Conservation (phyloP, 805 yeast species). For the Candida ficus region DNA sequence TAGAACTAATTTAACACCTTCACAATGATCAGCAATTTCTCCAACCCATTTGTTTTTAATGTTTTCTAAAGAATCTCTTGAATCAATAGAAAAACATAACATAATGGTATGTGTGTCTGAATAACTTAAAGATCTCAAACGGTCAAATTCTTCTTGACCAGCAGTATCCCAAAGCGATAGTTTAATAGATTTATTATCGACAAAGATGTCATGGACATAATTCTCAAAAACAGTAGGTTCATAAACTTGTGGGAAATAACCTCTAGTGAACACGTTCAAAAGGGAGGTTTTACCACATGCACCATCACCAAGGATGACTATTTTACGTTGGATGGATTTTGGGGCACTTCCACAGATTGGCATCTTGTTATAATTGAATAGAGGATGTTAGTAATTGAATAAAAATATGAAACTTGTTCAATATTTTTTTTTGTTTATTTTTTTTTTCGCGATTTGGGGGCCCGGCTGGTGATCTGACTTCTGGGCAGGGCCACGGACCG, state of each 20-base stretch:
- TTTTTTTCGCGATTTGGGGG: neutral
- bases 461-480: too few species aligned
- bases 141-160: constrained; percentile 97
- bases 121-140: constrained; percentile 86
- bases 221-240: constrained; percentile 98
- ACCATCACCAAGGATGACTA: constrained; percentile 95
- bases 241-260: constrained; percentile 96
- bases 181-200: constrained; percentile 90
- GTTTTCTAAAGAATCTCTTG: constrained; percentile 89
- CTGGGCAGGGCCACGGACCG: neutral
- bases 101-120: constrained; percentile 96
- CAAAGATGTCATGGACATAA: constrained; percentile 94
- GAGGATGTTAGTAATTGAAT: neutral
- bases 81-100: constrained; percentile 93
- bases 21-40: constrained; percentile 95
- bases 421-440: neutral
- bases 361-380: neutral
- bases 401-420: neutral
- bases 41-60: constrained; percentile 97
- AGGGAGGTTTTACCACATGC: constrained; percentile 98
- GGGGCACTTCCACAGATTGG: constrained; percentile 10
- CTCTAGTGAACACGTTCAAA: constrained; percentile 91
- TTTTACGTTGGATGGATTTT: constrained; percentile 63
- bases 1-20: constrained; percentile 87
- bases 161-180: constrained; percentile 98